Evolutionary conservation across 2,329 filamentous ascomycete genomes (phyloP), one percentile per base, ranked within the genome.

Genomic region (Myotisia sp.): DNA sequence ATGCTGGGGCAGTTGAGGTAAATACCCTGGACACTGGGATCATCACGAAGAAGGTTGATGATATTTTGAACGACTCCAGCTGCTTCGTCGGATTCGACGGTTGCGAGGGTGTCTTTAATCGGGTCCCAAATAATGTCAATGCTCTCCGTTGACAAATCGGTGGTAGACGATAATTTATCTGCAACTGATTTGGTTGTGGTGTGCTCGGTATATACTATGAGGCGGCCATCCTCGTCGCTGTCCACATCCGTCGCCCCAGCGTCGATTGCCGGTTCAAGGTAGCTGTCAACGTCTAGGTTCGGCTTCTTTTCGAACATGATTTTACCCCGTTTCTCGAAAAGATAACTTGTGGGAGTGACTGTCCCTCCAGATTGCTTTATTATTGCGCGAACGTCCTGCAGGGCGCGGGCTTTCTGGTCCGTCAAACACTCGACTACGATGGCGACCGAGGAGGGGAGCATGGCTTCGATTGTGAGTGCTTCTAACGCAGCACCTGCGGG

Each of bases 391-490:
- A 95, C 56, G 35, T 92, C 81, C 47, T 79, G 72, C 29, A 92
- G 55, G 5, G 76, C 73, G 20, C 82, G 74, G 26, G 68, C 65
- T 54, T 80, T 85, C 55, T 74, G 84, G 48, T 93, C 86, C 3
- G 84, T 87, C 55, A 90, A 79, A 47, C 79, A 75, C 47, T 94
- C 85, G 50, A 93, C 71, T 7, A 95, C 76, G 4, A 87, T 64
- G 7, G 82, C 84, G 10, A 78, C 64, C 2, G 69, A 74, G 2
- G 77, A 72, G 2, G 82, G 80, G 40, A 92, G 61, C 44, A 94
- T 79, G 17, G 76, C 76, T 63, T 95, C 87, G 33, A 92, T 67
- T 1, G 75, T 79, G 33, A 90, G 56, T 21, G 63, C 65, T 52
- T 94, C 86, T n/a, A 95, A 71, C 9, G 74, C 67, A 10, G 71